A percentile compares a stretch with the other conserved stretches of the same genome.
phyloP scores from a whole-genome alignment of 208 protist genomes.

The Wallacemonas sp. region DNA sequence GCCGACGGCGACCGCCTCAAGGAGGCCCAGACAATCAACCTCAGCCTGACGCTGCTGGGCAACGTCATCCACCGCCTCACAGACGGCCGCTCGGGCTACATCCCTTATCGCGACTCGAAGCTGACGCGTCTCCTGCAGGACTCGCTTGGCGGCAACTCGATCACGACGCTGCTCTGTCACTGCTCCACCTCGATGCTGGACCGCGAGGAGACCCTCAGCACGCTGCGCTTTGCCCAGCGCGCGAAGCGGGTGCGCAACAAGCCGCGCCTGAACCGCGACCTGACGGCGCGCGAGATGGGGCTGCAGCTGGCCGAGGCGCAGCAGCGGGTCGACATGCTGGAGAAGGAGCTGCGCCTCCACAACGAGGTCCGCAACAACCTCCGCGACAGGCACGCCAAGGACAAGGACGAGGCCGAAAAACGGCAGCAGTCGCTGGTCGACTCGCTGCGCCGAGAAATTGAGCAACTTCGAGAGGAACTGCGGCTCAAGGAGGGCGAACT shows the following conservation, averaged over 20 bases:
- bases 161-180: conserved; percentile 64
- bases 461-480: conserved; percentile 36
- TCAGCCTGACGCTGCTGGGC: conserved; percentile 80
- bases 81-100: conserved; percentile 44
- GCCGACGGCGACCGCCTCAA: conserved; percentile 43
- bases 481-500: conserved; percentile 35
- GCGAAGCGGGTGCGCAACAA: conserved; percentile 63
- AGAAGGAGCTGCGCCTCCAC: conserved; percentile 39
- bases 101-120: conserved; percentile 74
- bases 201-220: conserved; percentile 56
- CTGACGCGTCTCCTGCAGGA: conserved; percentile 73
- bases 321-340: conserved; percentile 41
- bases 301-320: conserved; percentile 37
- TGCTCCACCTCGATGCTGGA: conserved; percentile 24
- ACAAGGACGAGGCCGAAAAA: conserved; percentile 22
- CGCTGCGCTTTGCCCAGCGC: conserved; percentile 65
- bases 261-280: conserved; percentile 43
- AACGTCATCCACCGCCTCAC: conserved; percentile 80
- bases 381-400: conserved; percentile 15
- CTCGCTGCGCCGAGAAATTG: conserved; percentile 37
- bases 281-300: conserved; percentile 41
- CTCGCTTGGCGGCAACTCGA: conserved; percentile 57
- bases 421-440: conserved; percentile 34
- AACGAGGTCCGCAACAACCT: conserved; percentile 15
- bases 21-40: conserved; percentile 83